Evolutionary conservation across 1,284 basidiomycete genomes (phyloP).

Genomic region (Calocybe gambosa): DNA sequence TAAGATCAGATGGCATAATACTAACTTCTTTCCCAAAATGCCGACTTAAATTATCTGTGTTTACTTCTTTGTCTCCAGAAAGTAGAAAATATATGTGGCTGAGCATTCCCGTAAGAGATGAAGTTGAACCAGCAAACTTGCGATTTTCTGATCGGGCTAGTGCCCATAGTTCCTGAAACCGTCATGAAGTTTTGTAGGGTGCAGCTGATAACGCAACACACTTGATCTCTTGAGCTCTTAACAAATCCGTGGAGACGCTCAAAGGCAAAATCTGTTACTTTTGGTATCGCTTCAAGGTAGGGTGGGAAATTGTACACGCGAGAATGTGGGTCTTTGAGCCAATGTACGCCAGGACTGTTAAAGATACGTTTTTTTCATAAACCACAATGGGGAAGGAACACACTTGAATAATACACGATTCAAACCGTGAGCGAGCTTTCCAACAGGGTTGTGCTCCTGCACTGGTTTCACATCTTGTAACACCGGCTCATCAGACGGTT

Average conservation of each 20-base stretch:
- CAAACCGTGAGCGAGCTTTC: slow-evolving; percentile 71
- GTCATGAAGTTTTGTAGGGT: not conserved
- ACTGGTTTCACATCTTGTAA: slow-evolving; percentile 39
- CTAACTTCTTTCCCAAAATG: slow-evolving; percentile 60
- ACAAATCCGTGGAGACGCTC: slow-evolving; percentile 75
- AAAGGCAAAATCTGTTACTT: slow-evolving; percentile 88
- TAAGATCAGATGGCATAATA: slow-evolving; percentile 7
- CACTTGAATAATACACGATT: slow-evolving; percentile 85
- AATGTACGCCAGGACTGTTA: slow-evolving; percentile 85
- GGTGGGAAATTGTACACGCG: slow-evolving; percentile 84
- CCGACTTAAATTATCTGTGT: slow-evolving; percentile 51
- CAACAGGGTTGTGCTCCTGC: slow-evolving; percentile 51
- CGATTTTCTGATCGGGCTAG: slow-evolving; percentile 58
- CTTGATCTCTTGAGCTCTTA: slow-evolving; percentile 76
- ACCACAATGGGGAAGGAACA: slow-evolving; percentile 18
- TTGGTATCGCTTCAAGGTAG: slow-evolving; percentile 66
- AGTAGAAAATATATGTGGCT: slow-evolving; percentile 87
- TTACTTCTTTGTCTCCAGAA: slow-evolving; percentile 56
- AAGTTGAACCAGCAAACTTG: slow-evolving; percentile 84
- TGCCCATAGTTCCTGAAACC: slow-evolving; percentile 52
- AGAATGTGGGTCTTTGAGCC: slow-evolving; percentile 83
- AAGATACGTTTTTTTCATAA: slow-evolving; percentile 1
- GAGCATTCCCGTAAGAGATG: slow-evolving; percentile 82
- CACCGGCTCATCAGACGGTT: slow-evolving; percentile 19
- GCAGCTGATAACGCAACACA: slow-evolving; percentile 20